Conservation (phyloP, 257 asterid species). For the Solanum ossicruentum region DNA sequence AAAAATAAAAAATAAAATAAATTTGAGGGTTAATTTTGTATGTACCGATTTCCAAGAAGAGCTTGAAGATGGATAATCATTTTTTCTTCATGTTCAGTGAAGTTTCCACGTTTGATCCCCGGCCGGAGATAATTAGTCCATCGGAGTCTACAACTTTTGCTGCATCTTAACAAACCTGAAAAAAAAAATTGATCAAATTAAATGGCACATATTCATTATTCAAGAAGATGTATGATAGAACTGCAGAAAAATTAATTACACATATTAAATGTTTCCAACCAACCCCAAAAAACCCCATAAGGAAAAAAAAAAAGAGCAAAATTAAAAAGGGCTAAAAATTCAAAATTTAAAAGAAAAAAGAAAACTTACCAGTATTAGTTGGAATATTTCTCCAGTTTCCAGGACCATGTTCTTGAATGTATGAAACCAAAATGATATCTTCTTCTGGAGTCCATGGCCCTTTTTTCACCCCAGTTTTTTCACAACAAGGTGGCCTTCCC, state of each 20-base stretch:
- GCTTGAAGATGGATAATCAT: conserved; percentile 86
- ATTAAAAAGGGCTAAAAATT: too few relatives aligned
- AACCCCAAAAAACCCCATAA: not conserved
- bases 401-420: conserved; percentile 81
- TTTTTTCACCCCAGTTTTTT: conserved; percentile 61
- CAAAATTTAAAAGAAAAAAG: too few relatives aligned
- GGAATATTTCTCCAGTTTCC: conserved; percentile 82
- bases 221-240: not conserved
- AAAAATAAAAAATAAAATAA: not conserved
- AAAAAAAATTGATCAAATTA: not conserved
- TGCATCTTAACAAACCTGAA: conserved; percentile 79
- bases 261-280: conserved; percentile 28
- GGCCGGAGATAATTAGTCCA: conserved; percentile 96
- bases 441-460: conserved; percentile 98
- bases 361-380: conserved; percentile 42
- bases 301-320: not conserved
- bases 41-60: conserved; percentile 78
- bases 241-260: conserved; percentile 22
- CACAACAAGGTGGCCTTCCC: conserved; percentile 94
- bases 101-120: conserved; percentile 76
- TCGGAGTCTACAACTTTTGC: conserved; percentile 89
- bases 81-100: conserved; percentile 67
- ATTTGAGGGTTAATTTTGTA: not conserved
- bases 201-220: not conserved
- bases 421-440: conserved; percentile 68